A percentile compares a stretch with the other conserved stretches of the same genome.
Conservation (phyloP, 2,329 filamentous ascomycete genomes). For the Diaporthe caulivora region DNA sequence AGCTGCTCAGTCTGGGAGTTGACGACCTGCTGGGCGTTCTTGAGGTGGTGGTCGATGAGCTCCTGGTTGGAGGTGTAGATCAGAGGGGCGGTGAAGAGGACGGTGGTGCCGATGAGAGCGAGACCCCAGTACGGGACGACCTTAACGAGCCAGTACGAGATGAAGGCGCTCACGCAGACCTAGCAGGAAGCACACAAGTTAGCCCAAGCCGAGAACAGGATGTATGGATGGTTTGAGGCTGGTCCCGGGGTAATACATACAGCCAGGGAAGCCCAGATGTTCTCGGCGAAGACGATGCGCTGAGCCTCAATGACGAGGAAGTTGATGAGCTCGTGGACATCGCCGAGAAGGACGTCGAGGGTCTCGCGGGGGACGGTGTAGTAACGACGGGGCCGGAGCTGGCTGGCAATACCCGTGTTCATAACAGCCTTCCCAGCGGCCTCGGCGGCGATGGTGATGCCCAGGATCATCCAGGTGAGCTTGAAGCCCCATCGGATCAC, state of each 20-base stretch:
- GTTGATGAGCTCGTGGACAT: slow-evolving; percentile 77
- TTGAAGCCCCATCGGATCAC: slow-evolving; percentile 75
- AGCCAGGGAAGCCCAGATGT: slow-evolving; percentile 68
- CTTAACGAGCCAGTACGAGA: slow-evolving; percentile 78
- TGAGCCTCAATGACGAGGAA: slow-evolving; percentile 79
- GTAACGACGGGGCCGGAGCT: slow-evolving; percentile 76
- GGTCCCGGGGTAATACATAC: slow-evolving; percentile 58
- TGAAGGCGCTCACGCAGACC: slow-evolving; percentile 71
- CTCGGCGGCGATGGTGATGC: slow-evolving; percentile 72
- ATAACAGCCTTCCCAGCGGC: slow-evolving; percentile 71
- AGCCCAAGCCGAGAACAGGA: slow-evolving; percentile 31
- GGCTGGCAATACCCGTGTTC: slow-evolving; percentile 72
- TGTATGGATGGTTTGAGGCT: slow-evolving; percentile 23
- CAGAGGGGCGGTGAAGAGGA: slow-evolving; percentile 72
- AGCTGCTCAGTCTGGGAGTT: slow-evolving; percentile 74
- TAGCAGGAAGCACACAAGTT: slow-evolving; percentile 46
- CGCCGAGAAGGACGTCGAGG: slow-evolving; percentile 71
- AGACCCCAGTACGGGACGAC: slow-evolving; percentile 79
- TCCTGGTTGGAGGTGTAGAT: slow-evolving; percentile 78
- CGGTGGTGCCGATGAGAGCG: slow-evolving; percentile 69
- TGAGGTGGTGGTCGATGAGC: slow-evolving; percentile 74
- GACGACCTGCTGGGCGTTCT: slow-evolving; percentile 68
- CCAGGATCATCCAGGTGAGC: slow-evolving; percentile 73
- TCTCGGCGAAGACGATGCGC: slow-evolving; percentile 77
- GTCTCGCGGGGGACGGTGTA: slow-evolving; percentile 75